Evolutionary conservation across 2,329 filamentous ascomycete genomes (phyloP).

Genomic region (Arthrinium puccinioides): DNA sequence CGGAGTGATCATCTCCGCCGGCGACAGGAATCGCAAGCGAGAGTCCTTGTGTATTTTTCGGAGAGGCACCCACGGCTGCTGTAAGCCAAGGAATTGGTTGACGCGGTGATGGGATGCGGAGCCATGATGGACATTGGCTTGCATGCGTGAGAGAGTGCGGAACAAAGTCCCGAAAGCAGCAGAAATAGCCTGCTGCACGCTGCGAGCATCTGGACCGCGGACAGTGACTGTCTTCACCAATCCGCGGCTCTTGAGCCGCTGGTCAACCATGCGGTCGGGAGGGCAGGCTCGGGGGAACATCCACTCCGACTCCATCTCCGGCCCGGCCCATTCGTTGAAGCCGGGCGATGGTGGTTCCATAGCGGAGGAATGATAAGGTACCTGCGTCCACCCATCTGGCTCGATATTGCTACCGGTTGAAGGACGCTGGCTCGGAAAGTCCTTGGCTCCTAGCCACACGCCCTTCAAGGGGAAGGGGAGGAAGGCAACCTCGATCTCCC

Average conservation of each 20-base stretch:
- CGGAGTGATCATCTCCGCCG: conserved; percentile 66
- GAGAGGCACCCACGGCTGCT: conserved; percentile 65
- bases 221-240: conserved; percentile 59
- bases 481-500: conserved; percentile 71
- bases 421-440: conserved; percentile 34
- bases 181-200: conserved; percentile 57
- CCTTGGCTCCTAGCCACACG: conserved; percentile 43
- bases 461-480: conserved; percentile 59
- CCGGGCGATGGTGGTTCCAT: conserved; percentile 41
- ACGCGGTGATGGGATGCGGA: conserved; percentile 26
- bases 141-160: conserved; percentile 32
- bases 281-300: conserved; percentile 63
- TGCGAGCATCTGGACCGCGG: conserved; percentile 56
- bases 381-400: conserved; percentile 47
- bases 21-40: conserved; percentile 61
- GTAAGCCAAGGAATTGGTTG: conserved; percentile 50
- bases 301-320: conserved; percentile 48
- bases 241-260: conserved; percentile 68
- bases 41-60: conserved; percentile 71
- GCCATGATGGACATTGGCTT: conserved; percentile 21
- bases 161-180: conserved; percentile 54
- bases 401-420: conserved; percentile 21
- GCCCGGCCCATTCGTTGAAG: conserved; percentile 37
- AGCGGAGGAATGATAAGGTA: conserved; percentile 38
- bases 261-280: conserved; percentile 54